Percentiles rank a stretch among this genome's conserved stretches.
phyloP scores from a whole-genome alignment of 2,329 filamentous ascomycete species.

The Hymenoscyphus repandus region DNA sequence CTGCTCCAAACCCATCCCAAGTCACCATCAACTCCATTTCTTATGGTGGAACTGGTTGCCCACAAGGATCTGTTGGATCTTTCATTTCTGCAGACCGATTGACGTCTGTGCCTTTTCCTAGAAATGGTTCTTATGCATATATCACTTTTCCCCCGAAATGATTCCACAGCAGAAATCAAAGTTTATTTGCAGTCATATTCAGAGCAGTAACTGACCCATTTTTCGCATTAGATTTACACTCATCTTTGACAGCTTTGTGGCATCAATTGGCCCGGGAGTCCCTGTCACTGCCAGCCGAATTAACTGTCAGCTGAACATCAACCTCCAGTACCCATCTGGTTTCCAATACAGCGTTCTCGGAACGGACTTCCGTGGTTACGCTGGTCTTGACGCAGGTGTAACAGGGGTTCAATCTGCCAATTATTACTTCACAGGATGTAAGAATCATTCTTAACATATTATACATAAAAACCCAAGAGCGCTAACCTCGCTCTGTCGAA shows the following conservation, averaged over 20 bases:
- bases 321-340: constrained; percentile 45
- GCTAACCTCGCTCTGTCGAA: constrained; percentile 2
- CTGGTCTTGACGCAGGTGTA: constrained; percentile 40
- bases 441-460: background rate
- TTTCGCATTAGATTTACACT: constrained; percentile 37
- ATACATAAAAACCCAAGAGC: background rate
- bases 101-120: constrained; percentile 32
- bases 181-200: constrained; percentile 1
- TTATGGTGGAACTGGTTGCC: constrained; percentile 44
- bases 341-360: constrained; percentile 49
- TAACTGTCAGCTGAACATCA: constrained; percentile 50
- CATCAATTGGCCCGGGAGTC: constrained; percentile 41
- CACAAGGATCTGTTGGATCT: constrained; percentile 38
- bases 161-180: background rate
- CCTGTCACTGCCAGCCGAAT: constrained; percentile 40
- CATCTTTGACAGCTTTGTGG: constrained; percentile 47
- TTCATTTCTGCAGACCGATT: constrained; percentile 38
- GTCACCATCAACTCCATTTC: constrained; percentile 39
- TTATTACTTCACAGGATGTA: constrained; percentile 48
- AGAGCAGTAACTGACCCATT: constrained; percentile 6
- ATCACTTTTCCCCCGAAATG: background rate
- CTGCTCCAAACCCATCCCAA: constrained; percentile 29
- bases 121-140: background rate
- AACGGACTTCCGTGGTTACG: constrained; percentile 48
- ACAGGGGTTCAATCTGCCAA: constrained; percentile 45